Evolutionary conservation across 495 filamentous ascomycete species (phyloP).

Genomic region (Neurospora cerealis): DNA sequence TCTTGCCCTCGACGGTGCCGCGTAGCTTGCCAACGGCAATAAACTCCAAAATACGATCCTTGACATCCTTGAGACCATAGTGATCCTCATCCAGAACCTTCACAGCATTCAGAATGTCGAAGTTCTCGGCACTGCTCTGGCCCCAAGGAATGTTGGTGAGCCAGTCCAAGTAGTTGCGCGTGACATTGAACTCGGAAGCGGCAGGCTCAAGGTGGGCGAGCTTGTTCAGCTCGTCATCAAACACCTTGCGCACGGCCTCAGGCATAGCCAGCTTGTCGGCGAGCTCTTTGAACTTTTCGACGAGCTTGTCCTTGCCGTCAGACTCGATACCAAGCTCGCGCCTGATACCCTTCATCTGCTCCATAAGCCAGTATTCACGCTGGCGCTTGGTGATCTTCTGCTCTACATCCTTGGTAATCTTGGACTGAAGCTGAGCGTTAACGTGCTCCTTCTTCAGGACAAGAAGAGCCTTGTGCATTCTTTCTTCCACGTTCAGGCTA

Average conservation of each 20-base stretch:
- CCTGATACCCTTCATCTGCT: slow-evolving; percentile 99
- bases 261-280: slow-evolving; percentile 93
- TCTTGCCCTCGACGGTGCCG: slow-evolving; percentile 97
- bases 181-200: slow-evolving; percentile 97
- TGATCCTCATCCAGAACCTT: slow-evolving; percentile 93
- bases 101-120: slow-evolving; percentile 84
- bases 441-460: slow-evolving; percentile 96
- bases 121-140: slow-evolving; percentile 90
- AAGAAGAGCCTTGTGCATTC: slow-evolving; percentile 78
- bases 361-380: slow-evolving; percentile 97
- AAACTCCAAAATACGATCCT: slow-evolving; percentile 97
- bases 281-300: slow-evolving; percentile 96
- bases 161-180: slow-evolving; percentile 98
- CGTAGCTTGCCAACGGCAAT: slow-evolving; percentile 97
- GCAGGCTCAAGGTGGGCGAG: slow-evolving; percentile 88
- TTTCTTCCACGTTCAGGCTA: slow-evolving; percentile 76
- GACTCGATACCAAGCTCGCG: slow-evolving; percentile 92
- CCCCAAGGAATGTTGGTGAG: slow-evolving; percentile 98
- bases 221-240: slow-evolving; percentile 97
- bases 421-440: slow-evolving; percentile 93
- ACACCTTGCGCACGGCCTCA: slow-evolving; percentile 89
- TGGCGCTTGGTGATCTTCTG: slow-evolving; percentile 96
- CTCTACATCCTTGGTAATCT: slow-evolving; percentile 98
- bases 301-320: slow-evolving; percentile 94
- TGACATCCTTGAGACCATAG: slow-evolving; percentile 95